Conservation (phyloP, 2,329 filamentous ascomycete species). For the Neopestalotiopsis clavispora region DNA sequence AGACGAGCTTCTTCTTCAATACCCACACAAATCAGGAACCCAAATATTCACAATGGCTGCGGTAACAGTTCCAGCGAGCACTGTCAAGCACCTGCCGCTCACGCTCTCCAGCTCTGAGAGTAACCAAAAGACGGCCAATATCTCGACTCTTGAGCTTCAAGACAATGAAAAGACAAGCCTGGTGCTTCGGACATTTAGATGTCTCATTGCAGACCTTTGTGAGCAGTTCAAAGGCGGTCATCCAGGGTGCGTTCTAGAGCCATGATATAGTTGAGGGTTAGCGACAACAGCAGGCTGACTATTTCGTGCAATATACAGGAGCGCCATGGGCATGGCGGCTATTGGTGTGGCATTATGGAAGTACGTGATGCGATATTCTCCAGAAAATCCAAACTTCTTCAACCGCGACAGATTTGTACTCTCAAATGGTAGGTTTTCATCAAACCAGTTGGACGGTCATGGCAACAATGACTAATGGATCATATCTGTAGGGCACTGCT, state of each 20-base stretch:
- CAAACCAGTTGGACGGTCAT: neutral
- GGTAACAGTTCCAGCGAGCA: neutral
- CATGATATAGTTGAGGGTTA: neutral
- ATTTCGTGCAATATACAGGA: conserved; percentile 14
- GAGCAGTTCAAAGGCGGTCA: conserved; percentile 74
- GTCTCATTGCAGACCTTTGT: conserved; percentile 70
- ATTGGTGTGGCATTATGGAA: conserved; percentile 55
- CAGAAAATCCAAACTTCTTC: conserved; percentile 56
- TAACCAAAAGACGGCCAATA: neutral
- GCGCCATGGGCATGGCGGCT: conserved; percentile 40
- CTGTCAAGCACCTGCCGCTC: neutral
- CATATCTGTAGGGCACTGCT: conserved; percentile 44
- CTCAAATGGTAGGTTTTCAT: conserved; percentile 50
- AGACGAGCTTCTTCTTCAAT: neutral
- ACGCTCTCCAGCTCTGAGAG: neutral
- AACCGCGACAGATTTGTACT: conserved; percentile 65
- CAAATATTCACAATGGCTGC: neutral
- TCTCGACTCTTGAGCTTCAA: neutral
- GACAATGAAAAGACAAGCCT: conserved; percentile 27
- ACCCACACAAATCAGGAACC: neutral
- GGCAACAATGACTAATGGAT: neutral
- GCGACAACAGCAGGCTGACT: neutral
- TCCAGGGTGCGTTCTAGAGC: conserved; percentile 56
- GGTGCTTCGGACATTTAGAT: conserved; percentile 64
- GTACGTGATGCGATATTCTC: conserved; percentile 63